Conservation (phyloP, 2,329 filamentous ascomycete species). For the Alternaria sp. region DNA sequence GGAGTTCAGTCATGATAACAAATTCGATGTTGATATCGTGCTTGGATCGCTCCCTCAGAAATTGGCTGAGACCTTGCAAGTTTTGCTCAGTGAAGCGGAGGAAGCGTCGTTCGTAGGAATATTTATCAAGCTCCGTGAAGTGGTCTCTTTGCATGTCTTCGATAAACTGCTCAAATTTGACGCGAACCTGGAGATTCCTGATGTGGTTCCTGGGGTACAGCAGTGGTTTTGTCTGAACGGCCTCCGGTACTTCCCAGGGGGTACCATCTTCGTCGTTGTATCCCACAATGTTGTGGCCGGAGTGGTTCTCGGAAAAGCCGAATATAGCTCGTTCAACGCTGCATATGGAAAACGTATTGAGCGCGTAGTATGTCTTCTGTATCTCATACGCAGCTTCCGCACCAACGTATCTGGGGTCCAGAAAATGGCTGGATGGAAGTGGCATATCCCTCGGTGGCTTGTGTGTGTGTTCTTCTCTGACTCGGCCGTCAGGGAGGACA, state of each 20-base stretch:
- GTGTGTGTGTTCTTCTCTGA: constrained; percentile 26
- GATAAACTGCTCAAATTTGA: constrained; percentile 31
- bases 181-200: constrained; percentile 27
- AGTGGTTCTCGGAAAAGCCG: constrained; percentile 12
- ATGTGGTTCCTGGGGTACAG: constrained; percentile 19
- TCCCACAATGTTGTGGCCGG: not conserved
- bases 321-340: constrained; percentile 20
- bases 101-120: constrained; percentile 14
- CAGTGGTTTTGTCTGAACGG: not conserved
- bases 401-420: constrained; percentile 29
- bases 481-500: constrained; percentile 23
- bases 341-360: constrained; percentile 34
- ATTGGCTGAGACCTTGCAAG: not conserved
- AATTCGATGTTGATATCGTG: constrained; percentile 23
- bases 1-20: constrained; percentile 25
- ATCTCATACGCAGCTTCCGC: constrained; percentile 15
- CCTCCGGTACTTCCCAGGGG: not conserved
- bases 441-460: constrained; percentile 23
- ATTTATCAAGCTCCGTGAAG: not conserved
- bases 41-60: not conserved
- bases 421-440: constrained; percentile 26
- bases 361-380: constrained; percentile 24
- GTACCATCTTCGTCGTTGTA: not conserved
- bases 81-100: not conserved
- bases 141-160: not conserved